Evolutionary conservation across 2,329 filamentous ascomycete genomes (phyloP).

Genomic region (Teratosphaeria viscida): DNA sequence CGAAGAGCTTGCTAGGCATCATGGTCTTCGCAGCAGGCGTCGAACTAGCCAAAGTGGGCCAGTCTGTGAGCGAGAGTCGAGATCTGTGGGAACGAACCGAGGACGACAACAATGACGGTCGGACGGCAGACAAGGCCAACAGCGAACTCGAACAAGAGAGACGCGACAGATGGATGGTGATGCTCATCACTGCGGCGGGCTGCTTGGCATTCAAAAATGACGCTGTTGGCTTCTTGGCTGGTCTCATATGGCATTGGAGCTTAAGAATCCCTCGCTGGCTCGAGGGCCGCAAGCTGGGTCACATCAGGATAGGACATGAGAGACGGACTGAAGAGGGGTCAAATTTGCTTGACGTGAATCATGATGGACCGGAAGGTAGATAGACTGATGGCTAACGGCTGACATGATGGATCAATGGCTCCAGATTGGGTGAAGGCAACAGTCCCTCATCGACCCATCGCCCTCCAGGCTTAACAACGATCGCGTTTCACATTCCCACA

Average conservation of each 20-base stretch:
- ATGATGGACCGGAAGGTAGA: background rate
- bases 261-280: constrained; percentile 32
- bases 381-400: background rate
- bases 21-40: constrained; percentile 86
- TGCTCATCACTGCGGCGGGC: constrained; percentile 77
- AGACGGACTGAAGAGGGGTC: background rate
- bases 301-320: constrained; percentile 9
- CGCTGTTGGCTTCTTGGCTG: constrained; percentile 73
- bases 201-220: constrained; percentile 84
- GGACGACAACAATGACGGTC: constrained; percentile 18
- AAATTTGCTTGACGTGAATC: background rate
- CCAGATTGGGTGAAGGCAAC: background rate
- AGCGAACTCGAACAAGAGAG: constrained; percentile 57
- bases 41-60: constrained; percentile 76
- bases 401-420: background rate
- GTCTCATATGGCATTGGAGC: constrained; percentile 66
- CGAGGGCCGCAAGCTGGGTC: constrained; percentile 5
- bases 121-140: constrained; percentile 34
- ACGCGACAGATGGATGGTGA: constrained; percentile 71
- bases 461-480: background rate
- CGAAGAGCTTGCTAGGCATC: constrained; percentile 65
- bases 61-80: constrained; percentile 67
- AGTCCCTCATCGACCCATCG: background rate
- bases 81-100: constrained; percentile 40
- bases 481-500: background rate